Base-by-base conservation (phyloP, 768 basidiomycete genomes). In the Boletus tylopilopsis region DNA sequence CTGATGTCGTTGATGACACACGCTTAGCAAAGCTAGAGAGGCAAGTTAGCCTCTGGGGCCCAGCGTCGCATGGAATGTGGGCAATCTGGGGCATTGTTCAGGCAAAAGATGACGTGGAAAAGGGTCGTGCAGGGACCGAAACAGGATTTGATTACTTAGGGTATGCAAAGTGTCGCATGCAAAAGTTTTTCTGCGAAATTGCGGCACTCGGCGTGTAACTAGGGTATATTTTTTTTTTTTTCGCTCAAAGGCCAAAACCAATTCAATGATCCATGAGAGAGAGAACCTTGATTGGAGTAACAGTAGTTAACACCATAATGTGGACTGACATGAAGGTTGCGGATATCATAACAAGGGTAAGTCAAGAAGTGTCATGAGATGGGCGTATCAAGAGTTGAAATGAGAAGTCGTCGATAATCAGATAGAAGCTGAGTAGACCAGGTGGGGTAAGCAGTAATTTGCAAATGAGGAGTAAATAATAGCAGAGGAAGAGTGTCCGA, bases 71-170 rank as follows among this genome's bases (percentile, higher is more conserved):
- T 59, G 93, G 80, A 12, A 85, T 87, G 79, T 98, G 95, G 94
- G 84, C 89, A 7, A 71, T 97, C 37, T 99, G 96, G 96, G 93
- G 90, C 8, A 76, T 98, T 55, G 82, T 98, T 5, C 93, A 95
- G 68, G 92, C 90, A 6, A 80, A 80, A 54, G 89, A 91, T 57
- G 80, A 85, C 57, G 54, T 91, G 7, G 78, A 85, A 58, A 76
- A 69, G 16, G 72, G 75, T 34, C 77, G 36, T 15, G 15, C 16
- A 76, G 38, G 72, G 68, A 30, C 13, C 32, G 77, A 82, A 56
- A 79, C 79, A 15, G 95, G 94, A 56, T 98, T 96, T 64, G 89
- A 98, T 69, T 96, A 97, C 68, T 68, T 97, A 53, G 75, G 76
- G 11, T 97, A 96, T 64, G 84, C 94, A 16, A 73, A 70, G 53